Percentiles rank a stretch among this genome's conserved stretches.
Conservation (phyloP, 306 rosid species). For the Mimosa pudica region DNA sequence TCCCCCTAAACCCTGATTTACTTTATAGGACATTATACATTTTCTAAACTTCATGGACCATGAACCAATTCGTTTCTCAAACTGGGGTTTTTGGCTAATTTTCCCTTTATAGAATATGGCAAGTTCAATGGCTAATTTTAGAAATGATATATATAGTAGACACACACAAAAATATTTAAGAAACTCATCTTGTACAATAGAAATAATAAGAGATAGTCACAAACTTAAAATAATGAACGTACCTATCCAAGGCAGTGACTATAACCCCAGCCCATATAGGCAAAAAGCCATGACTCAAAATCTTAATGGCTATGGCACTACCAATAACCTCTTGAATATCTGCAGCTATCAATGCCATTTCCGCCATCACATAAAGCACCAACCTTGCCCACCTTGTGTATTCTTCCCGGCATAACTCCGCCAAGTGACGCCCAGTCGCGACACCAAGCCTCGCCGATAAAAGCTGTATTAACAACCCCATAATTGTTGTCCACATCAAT, state of each 20-base stretch:
- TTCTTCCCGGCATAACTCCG: conserved; percentile 76
- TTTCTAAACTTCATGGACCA: no score
- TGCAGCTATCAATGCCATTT: conserved; percentile 73
- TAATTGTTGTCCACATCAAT: conserved; percentile 66
- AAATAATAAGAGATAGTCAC: no score
- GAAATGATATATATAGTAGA: no score
- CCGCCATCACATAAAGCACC: conserved; percentile 62
- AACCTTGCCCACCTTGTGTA: conserved; percentile 64
- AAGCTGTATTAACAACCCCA: conserved; percentile 69
- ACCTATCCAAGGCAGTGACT: conserved; percentile 76
- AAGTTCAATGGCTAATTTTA: no score
- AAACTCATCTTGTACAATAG: not conserved
- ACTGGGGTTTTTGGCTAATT: no score
- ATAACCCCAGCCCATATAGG: conserved; percentile 83
- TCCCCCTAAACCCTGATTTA: no score
- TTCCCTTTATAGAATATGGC: no score
- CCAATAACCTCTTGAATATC: conserved; percentile 87
- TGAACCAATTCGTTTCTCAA: no score
- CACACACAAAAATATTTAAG: no score
- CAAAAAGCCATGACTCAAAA: conserved; percentile 65
- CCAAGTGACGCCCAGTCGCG: conserved; percentile 73
- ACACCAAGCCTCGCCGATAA: conserved; percentile 72
- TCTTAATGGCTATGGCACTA: conserved; percentile 78
- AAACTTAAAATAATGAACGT: not conserved
- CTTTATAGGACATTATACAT: no score